phyloP scores from a whole-genome alignment of 2,329 filamentous ascomycete species.

The Lasiodiplodia citricola region DNA sequence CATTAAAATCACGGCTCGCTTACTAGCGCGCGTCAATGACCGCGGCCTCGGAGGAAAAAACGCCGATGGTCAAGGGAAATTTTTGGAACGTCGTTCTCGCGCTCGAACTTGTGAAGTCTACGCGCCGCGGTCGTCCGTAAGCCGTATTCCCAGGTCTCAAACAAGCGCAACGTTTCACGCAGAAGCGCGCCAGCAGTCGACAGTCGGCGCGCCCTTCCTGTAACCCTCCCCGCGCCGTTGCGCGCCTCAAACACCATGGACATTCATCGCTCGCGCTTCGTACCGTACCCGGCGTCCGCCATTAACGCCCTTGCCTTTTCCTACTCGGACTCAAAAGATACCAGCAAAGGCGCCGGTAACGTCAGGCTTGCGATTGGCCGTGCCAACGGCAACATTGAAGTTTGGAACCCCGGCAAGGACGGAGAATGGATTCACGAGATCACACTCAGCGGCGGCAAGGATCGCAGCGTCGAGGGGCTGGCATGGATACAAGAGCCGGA shows the following conservation, averaged over 20 bases:
- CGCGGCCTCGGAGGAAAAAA: constrained; percentile 2
- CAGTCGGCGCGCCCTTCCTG: not conserved
- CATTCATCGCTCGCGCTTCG: constrained; percentile 95
- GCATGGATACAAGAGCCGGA: constrained; percentile 89
- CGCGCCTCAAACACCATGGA: constrained; percentile 67
- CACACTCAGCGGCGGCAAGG: constrained; percentile 80
- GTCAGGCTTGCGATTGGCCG: constrained; percentile 83
- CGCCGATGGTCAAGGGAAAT: constrained; percentile 24
- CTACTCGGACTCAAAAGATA: constrained; percentile 61
- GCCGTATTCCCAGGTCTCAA: not conserved
- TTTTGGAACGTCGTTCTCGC: constrained; percentile 21
- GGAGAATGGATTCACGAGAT: constrained; percentile 90
- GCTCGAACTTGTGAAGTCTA: constrained; percentile 17
- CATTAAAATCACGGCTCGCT: constrained; percentile 19
- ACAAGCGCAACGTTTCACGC: not conserved
- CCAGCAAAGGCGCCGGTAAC: constrained; percentile 21
- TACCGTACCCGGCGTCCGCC: constrained; percentile 86
- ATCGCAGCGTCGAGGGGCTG: constrained; percentile 86
- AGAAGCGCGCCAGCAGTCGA: not conserved
- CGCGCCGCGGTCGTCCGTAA: not conserved
- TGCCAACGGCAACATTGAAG: constrained; percentile 94
- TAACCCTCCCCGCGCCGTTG: not conserved
- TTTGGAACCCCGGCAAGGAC: constrained; percentile 82
- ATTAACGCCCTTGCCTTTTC: constrained; percentile 97
- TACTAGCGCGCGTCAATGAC: constrained; percentile 17